phyloP scores from a whole-genome alignment of 805 yeast genomes.

The Monosporozyma siamensis region DNA sequence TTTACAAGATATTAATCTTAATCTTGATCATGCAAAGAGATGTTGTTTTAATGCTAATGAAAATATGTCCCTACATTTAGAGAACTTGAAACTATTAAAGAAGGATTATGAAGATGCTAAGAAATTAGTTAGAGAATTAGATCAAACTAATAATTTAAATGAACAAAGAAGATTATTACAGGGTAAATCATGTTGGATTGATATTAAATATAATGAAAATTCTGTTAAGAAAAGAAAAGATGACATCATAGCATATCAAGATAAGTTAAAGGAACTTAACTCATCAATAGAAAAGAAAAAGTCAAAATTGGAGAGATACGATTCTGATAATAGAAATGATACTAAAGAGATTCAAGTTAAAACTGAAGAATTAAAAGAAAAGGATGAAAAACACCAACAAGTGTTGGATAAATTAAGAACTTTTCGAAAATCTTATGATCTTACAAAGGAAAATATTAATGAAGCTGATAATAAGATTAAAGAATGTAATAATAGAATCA shows the following conservation, averaged over 20 bases:
- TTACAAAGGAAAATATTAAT: constrained; percentile 15
- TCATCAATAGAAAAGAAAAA: constrained; percentile 16
- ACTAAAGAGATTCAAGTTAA: constrained; percentile 13
- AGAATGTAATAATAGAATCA: constrained; percentile 16
- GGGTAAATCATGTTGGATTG: constrained; percentile 44
- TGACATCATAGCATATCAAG: constrained; percentile 12
- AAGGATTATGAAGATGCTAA: constrained; percentile 36
- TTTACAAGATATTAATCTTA: constrained; percentile 53
- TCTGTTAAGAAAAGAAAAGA: constrained; percentile 12
- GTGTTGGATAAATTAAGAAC: constrained; percentile 12
- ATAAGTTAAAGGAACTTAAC: constrained; percentile 14
- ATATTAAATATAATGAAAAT: constrained; percentile 22
- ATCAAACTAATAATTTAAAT: constrained; percentile 35
- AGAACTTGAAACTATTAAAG: constrained; percentile 33
- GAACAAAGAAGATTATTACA: constrained; percentile 33
- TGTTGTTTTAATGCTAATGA: constrained; percentile 32
- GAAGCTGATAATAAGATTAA: constrained; percentile 16
- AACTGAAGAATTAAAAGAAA: constrained; percentile 10
- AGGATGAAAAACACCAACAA: constrained; percentile 15
- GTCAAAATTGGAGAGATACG: constrained; percentile 23
- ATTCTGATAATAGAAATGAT: constrained; percentile 13
- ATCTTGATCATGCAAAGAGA: constrained; percentile 36
- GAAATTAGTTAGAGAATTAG: constrained; percentile 32
- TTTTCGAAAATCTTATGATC: constrained; percentile 14
- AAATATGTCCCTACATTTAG: constrained; percentile 33